Base-by-base conservation (phyloP, 257 asterid species). In the Salvia hispanica region DNA sequence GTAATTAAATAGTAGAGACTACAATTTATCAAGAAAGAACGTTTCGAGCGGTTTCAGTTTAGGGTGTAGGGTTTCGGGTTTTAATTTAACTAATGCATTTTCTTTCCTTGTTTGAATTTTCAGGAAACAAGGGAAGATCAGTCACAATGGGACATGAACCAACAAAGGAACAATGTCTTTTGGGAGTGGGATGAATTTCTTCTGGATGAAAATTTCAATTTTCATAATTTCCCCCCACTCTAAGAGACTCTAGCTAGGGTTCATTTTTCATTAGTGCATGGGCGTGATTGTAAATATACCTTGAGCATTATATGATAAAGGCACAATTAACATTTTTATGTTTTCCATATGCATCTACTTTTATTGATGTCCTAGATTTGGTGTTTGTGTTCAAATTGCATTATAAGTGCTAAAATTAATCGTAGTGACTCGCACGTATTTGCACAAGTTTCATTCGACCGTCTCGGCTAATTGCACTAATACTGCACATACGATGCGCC, bases 141-240 rank as follows among this genome's bases (percentile, higher is more conserved):
- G 25, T 15, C 21, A 9, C 0, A 12, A 6, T 39, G 62, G 64
- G 6, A 58, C 15, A 54, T 76, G 2, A 56, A 40, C 31, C 57
- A 11, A 36, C 76, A 70, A 21, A 61, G 9, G 58, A 63, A 5
- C 40, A 28, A 25, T 25, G 18, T 51, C 33, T 47, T 56, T 7
- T 61, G 74, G 77, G 78, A 78, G 63, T 83, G 85, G 88, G 83
- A 80, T 0, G 81, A 75, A 12, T 75, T 77, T 52, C 79, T 74
- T 21, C 50, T 71, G 31, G 81, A 83, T 9, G 77, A 67, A 14
- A 69, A 77, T 59, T 57, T 77, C 14, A 58, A 63, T 79, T 47
- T 59, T 3, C 67, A 56, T 7, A 55, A 77, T 66, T 5, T 52
- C 39, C 45, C 50, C n/a, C 3, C 54, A 56, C 64, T 12, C 46